Conservation (phyloP, 768 basidiomycete genomes). For the Boletus vermiculosoides region DNA sequence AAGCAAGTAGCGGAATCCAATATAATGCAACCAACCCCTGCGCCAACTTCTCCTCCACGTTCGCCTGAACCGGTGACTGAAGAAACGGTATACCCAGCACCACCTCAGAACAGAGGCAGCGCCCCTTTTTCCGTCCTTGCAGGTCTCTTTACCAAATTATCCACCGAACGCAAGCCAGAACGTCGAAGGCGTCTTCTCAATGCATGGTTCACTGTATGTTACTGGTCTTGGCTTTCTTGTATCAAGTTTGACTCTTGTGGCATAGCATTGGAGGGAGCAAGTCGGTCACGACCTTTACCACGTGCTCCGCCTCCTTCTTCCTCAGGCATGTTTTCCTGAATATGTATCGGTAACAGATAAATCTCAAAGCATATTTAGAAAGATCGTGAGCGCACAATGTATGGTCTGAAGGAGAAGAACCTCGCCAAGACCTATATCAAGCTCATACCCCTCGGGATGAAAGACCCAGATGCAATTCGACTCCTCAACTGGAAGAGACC, state of each 20-base stretch:
- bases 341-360: not conserved
- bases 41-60: slow-evolving; percentile 55
- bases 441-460: slow-evolving; percentile 77
- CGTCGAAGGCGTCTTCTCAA: slow-evolving; percentile 66
- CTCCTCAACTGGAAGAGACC: slow-evolving; percentile 91
- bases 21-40: slow-evolving; percentile 66
- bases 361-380: slow-evolving; percentile 51
- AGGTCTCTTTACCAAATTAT: slow-evolving; percentile 73
- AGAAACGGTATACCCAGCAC: slow-evolving; percentile 44
- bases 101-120: slow-evolving; percentile 65
- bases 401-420: slow-evolving; percentile 93
- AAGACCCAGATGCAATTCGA: slow-evolving; percentile 77
- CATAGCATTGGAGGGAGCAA: slow-evolving; percentile 79
- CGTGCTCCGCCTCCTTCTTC: slow-evolving; percentile 82
- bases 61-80: slow-evolving; percentile 37
- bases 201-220: slow-evolving; percentile 78
- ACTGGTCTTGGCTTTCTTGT: not conserved
- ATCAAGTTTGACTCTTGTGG: slow-evolving; percentile 14
- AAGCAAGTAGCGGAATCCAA: not conserved
- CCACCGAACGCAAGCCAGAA: slow-evolving; percentile 71
- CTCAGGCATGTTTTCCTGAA: slow-evolving; percentile 59
- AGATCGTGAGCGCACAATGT: slow-evolving; percentile 89
- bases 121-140: slow-evolving; percentile 69
- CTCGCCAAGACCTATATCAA: slow-evolving; percentile 92
- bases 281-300: slow-evolving; percentile 90